Percentiles rank a stretch among this genome's conserved stretches.
phyloP scores from a whole-genome alignment of 2,329 filamentous ascomycete genomes.

The Camillea tinctor region DNA sequence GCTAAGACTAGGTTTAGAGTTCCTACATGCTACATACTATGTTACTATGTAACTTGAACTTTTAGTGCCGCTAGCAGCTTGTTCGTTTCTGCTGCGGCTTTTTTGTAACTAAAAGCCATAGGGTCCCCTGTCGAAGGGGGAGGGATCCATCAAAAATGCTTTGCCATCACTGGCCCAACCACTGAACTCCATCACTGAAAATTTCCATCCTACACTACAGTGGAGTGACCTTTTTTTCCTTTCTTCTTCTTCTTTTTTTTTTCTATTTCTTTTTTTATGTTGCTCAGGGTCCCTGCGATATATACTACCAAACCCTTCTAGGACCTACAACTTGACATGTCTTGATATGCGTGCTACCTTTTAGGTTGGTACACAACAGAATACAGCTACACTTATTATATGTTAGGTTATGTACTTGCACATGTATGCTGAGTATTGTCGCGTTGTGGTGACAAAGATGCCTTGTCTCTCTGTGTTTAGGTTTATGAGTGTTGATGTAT shows the following conservation, averaged over 20 bases:
- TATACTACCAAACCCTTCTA: no score
- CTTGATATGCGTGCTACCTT: neutral
- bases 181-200: neutral
- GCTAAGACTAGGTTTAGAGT: neutral
- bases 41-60: neutral
- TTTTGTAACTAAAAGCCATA: neutral
- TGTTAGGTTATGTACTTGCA: neutral
- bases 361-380: no score
- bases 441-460: neutral
- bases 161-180: neutral
- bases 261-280: no score
- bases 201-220: neutral
- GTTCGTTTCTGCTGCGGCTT: neutral
- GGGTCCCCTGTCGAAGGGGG: neutral
- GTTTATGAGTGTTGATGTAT: no score
- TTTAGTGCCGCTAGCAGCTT: neutral
- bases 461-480: neutral
- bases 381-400: no score
- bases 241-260: no score
- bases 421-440: neutral
- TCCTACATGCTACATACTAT: neutral
- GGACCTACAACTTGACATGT: no score
- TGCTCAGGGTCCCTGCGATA: no score
- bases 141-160: neutral
- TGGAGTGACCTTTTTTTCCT: neutral